Evolutionary conservation across 1,139 yeast species (phyloP).

Genomic region (Lodderomyces theae): DNA sequence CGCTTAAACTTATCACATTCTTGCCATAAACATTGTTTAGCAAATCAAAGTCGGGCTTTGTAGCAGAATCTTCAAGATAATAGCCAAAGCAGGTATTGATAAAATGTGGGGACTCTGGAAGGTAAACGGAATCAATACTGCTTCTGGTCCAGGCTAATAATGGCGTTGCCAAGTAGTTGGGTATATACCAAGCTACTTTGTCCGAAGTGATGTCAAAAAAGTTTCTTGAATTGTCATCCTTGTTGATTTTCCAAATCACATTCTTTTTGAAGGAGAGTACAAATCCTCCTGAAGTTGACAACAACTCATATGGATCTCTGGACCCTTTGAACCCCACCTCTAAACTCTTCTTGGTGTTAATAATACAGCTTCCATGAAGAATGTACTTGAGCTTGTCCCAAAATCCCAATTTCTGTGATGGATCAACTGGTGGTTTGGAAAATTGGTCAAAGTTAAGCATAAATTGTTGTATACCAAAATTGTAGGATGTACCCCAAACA

Average conservation of each 20-base stretch:
- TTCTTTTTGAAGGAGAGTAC: conserved; percentile 37
- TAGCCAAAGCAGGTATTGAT: conserved; percentile 53
- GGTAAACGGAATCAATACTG: conserved; percentile 38
- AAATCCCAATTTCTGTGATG: conserved; percentile 51
- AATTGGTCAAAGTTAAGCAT: conserved; percentile 81
- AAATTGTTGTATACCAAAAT: conserved; percentile 79
- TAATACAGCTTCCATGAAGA: conserved; percentile 46
- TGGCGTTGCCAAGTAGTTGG: conserved; percentile 60
- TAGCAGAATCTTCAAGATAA: conserved; percentile 33
- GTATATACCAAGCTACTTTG: conserved; percentile 47
- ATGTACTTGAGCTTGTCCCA: conserved; percentile 57
- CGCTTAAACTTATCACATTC: conserved; percentile 54
- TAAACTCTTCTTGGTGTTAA: conserved; percentile 38
- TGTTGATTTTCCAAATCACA: conserved; percentile 41
- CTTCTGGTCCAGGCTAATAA: conserved; percentile 61
- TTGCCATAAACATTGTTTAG: conserved; percentile 40
- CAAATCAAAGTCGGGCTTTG: conserved; percentile 13
- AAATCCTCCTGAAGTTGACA: conserved; percentile 40
- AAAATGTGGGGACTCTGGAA: conserved; percentile 44
- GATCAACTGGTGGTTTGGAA: conserved; percentile 77
- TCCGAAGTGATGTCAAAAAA: conserved; percentile 39
- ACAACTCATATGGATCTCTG: conserved; percentile 43
- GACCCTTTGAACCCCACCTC: conserved; percentile 54
- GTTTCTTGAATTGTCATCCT: conserved; percentile 36
- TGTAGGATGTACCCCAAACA: conserved; percentile 84